phyloP scores from a whole-genome alignment of 306 rosid genomes.

The Lablab purpureus region DNA sequence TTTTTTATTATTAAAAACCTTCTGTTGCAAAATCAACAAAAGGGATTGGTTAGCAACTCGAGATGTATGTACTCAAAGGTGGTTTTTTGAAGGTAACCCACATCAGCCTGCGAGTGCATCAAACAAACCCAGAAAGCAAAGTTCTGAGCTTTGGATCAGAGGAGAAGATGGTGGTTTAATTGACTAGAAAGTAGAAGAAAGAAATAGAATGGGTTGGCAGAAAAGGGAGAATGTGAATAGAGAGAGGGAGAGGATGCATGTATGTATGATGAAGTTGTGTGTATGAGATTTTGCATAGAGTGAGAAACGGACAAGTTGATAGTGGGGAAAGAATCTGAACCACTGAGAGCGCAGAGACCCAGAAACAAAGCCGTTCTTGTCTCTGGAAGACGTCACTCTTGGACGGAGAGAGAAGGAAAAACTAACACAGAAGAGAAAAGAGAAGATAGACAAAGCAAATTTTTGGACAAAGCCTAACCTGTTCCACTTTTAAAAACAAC shows the following conservation, averaged over 20 bases:
- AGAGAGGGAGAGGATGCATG: background rate
- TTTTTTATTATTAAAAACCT: background rate
- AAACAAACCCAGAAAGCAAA: constrained; percentile 31
- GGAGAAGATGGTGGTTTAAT: constrained; percentile 6
- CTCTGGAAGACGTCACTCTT: constrained; percentile 13
- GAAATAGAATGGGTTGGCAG: background rate
- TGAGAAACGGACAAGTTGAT: constrained; percentile 45
- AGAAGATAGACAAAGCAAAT: background rate
- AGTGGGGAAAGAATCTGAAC: constrained; percentile 44
- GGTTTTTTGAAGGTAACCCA: constrained; percentile 12
- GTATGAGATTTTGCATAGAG: constrained; percentile 19
- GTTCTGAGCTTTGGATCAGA: constrained; percentile 1
- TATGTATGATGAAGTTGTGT: no score
- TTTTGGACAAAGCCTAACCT: constrained; percentile 12
- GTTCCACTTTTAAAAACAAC: constrained; percentile 23
- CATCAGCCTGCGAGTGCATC: background rate
- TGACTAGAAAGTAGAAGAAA: constrained; percentile 13
- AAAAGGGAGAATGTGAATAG: constrained; percentile 25
- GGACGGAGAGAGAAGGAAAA: background rate
- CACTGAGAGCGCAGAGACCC: constrained; percentile 38
- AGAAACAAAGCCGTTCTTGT: constrained; percentile 13
- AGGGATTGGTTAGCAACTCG: background rate
- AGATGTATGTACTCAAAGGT: background rate
- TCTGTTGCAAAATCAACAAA: constrained; percentile 6
- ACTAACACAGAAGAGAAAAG: background rate